Conservation (phyloP, 83 land plant genomes). For the Diphasiastrum complanatum region DNA sequence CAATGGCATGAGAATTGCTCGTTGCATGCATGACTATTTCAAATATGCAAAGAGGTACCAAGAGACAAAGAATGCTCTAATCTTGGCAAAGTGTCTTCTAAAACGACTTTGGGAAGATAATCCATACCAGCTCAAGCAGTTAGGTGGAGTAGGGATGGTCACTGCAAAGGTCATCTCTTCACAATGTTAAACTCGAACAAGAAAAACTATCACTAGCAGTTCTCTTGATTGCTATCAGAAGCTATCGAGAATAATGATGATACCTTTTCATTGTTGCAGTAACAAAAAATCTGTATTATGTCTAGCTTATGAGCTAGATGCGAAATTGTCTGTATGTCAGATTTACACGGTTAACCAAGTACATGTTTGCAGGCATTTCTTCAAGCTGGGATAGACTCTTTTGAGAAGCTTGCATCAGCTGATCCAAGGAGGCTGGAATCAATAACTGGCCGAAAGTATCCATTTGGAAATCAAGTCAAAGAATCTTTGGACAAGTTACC, state of each 20-base stretch:
- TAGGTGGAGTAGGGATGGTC: constrained; percentile 89
- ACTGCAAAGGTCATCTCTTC: constrained; percentile 76
- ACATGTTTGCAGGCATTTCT: constrained; percentile 85
- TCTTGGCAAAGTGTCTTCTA: constrained; percentile 71
- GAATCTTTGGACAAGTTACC: constrained; percentile 59
- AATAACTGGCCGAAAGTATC: constrained; percentile 83
- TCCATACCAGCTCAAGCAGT: constrained; percentile 83
- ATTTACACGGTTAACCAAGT: not conserved
- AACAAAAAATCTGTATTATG: not conserved
- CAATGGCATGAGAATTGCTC: constrained; percentile 76
- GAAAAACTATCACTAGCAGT: not conserved
- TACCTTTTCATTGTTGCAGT: not conserved
- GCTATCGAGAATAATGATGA: not conserved
- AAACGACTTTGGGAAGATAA: constrained; percentile 94
- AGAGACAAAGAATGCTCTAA: constrained; percentile 48
- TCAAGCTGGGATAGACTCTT: constrained; percentile 64
- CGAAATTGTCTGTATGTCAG: not conserved
- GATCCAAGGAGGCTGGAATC: constrained; percentile 91
- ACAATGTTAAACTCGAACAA: not conserved
- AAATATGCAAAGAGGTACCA: constrained; percentile 61
- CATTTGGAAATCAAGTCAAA: constrained; percentile 94
- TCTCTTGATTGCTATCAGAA: too few relatives aligned
- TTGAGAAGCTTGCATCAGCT: constrained; percentile 61
- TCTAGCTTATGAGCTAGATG: too few relatives aligned
- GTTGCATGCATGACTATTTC: constrained; percentile 91